Conservation (phyloP, 352 stramenopile species). For the Phytophthora rubi region DNA sequence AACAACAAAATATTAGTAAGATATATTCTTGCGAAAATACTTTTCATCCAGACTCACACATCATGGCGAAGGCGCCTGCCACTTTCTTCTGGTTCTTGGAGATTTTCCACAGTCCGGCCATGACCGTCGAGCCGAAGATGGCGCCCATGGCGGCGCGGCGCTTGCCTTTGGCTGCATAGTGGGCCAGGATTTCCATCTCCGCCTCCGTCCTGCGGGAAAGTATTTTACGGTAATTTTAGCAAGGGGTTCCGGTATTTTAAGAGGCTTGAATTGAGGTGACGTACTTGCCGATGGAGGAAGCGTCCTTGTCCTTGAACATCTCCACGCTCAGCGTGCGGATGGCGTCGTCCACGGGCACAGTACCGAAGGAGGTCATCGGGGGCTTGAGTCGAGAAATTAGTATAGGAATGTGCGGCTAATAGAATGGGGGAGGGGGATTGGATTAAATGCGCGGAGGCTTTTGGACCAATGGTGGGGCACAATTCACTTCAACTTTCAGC, state of each 20-base stretch:
- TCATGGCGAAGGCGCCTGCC: slow-evolving; percentile 42
- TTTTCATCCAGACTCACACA: slow-evolving; percentile 34
- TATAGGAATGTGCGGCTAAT: slow-evolving; percentile 14
- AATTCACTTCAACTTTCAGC: slow-evolving; percentile 6
- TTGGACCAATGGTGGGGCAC: not conserved
- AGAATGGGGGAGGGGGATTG: slow-evolving; percentile 13
- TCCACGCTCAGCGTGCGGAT: slow-evolving; percentile 71
- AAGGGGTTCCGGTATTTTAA: not conserved
- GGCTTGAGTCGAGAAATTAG: not conserved
- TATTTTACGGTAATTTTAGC: not conserved
- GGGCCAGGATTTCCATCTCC: slow-evolving; percentile 67
- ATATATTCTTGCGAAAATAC: not conserved
- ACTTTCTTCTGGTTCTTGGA: slow-evolving; percentile 51
- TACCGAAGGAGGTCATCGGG: slow-evolving; percentile 19
- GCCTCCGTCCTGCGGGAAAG: slow-evolving; percentile 53
- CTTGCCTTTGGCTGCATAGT: slow-evolving; percentile 56
- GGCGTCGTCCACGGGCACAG: slow-evolving; percentile 57
- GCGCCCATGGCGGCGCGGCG: slow-evolving; percentile 51
- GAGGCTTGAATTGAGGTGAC: slow-evolving; percentile 9
- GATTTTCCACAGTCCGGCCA: slow-evolving; percentile 49
- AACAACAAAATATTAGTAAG: not conserved
- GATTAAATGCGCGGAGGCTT: not conserved
- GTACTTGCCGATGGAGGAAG: slow-evolving; percentile 63
- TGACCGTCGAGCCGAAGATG: slow-evolving; percentile 39
- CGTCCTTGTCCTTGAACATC: slow-evolving; percentile 57